phyloP scores from a whole-genome alignment of 495 filamentous ascomycete genomes.

The Neurospora sp. region DNA sequence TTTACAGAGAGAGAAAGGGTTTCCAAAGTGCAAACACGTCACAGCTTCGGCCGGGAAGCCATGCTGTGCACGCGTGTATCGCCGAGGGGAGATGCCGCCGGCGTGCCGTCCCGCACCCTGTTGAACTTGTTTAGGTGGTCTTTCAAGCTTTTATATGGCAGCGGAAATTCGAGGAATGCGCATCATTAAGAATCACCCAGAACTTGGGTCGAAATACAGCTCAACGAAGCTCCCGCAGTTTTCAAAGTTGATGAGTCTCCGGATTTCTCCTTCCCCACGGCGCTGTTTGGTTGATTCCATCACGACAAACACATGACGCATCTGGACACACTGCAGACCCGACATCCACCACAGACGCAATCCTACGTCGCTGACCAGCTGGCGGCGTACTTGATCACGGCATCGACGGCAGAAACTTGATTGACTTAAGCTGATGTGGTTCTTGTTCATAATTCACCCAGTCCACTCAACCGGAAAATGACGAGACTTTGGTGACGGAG shows the following conservation, averaged over 20 bases:
- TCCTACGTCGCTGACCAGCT: background rate
- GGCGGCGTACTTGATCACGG: background rate
- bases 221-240: background rate
- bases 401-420: background rate
- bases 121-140: background rate
- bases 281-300: background rate
- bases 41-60: background rate
- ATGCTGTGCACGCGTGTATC: background rate
- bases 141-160: background rate
- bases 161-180: background rate
- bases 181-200: background rate
- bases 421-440: background rate
- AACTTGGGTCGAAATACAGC: background rate
- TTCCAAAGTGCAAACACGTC: background rate
- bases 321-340: background rate
- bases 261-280: background rate
- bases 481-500: background rate
- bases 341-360: background rate
- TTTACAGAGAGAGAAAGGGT: background rate
- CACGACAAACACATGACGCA: background rate
- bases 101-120: background rate
- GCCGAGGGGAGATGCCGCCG: background rate
- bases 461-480: background rate
- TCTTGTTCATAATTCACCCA: background rate
- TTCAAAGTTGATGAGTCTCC: background rate